These are phyloP conservation scores for Hydrangea macrophylla DNA, from an alignment of 148 eudicot species.

Conservation along the genomic window DNA sequence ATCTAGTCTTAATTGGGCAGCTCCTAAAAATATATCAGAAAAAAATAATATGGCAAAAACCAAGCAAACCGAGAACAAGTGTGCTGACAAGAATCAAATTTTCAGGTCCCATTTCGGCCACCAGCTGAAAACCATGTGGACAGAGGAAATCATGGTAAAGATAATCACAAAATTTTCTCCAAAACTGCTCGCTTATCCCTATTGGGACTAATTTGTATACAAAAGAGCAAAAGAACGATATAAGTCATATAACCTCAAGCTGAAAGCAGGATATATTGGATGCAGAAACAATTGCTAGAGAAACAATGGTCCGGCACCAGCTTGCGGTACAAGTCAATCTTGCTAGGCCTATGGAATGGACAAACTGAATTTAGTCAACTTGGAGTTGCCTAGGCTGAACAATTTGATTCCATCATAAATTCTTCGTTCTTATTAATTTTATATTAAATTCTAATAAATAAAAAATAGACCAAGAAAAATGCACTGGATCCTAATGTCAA, in stretches of 20 bases:
- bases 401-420: background rate
- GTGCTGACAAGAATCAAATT: background rate
- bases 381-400: too few species aligned
- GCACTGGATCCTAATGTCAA: background rate
- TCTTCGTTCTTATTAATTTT: background rate
- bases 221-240: background rate
- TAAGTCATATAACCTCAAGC: background rate
- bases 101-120: background rate
- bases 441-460: background rate
- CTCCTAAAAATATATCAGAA: background rate
- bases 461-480: background rate
- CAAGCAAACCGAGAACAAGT: background rate
- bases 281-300: background rate
- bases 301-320: background rate
- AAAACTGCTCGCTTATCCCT: too few species aligned
- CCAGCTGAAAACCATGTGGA: background rate
- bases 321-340: background rate
- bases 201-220: too few species aligned
- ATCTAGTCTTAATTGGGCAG: background rate
- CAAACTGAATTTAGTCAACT: background rate
- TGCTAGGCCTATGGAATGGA: background rate
- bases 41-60: background rate
- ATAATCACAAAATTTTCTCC: background rate
- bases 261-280: background rate
- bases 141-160: background rate